Conservation (phyloP, 371 early-diverging fungal species). For the Coemansia sp. region DNA sequence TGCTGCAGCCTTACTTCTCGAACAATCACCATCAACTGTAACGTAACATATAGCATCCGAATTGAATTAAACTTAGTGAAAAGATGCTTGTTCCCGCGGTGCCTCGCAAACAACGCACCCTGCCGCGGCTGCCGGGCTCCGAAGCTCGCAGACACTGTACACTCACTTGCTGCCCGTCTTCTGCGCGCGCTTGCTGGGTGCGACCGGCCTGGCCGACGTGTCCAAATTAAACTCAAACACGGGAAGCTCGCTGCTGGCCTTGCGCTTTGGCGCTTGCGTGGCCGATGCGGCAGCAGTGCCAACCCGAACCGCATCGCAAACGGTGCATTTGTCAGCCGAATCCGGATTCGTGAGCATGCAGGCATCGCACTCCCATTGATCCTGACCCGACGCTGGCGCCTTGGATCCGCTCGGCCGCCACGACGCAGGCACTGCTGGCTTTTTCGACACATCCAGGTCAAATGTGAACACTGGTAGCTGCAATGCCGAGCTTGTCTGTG, state of each 20-base stretch:
- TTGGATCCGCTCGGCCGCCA: not conserved
- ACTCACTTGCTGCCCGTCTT: too few species aligned
- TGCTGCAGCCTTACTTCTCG: not conserved
- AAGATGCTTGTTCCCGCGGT: not conserved
- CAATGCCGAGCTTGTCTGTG: not conserved
- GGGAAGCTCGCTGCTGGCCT: slow-evolving; percentile 24
- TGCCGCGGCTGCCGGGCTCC: too few species aligned
- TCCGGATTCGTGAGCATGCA: slow-evolving; percentile 19
- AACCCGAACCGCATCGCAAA: slow-evolving; percentile 19
- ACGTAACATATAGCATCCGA: not conserved
- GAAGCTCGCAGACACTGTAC: too few species aligned
- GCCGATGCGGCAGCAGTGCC: not conserved
- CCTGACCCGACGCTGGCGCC: not conserved
- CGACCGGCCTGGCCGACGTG: slow-evolving; percentile 8
- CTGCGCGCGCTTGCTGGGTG: not conserved
- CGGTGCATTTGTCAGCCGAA: slow-evolving; percentile 3
- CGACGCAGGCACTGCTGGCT: slow-evolving; percentile 2
- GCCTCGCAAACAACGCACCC: too few species aligned
- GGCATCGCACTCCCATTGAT: slow-evolving; percentile 22
- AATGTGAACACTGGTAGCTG: slow-evolving; percentile 23
- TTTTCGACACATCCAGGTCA: slow-evolving; percentile 20
- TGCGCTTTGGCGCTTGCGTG: not conserved
- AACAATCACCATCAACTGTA: not conserved
- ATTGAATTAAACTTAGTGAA: not conserved
- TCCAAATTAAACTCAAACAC: slow-evolving; percentile 36